Base-by-base conservation (phyloP, 1,284 basidiomycete genomes). In the Trichosporon faecale region DNA sequence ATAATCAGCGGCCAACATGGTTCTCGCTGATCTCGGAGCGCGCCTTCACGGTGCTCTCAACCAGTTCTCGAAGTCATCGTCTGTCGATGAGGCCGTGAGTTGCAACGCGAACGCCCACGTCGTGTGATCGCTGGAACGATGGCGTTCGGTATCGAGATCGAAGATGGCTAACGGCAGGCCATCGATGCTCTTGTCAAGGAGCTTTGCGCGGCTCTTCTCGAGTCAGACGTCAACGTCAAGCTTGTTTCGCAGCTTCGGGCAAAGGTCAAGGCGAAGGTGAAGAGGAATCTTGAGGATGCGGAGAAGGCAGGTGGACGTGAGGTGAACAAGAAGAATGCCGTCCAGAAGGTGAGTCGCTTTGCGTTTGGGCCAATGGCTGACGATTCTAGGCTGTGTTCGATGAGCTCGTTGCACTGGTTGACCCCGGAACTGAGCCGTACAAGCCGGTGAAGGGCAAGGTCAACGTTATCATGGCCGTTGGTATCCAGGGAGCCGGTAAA, bases 191-290 rank as follows among this genome's bases (percentile, higher is more conserved):
- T 94, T 14, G 89, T 99, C 75, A 99, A 98, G 85, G 93, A 96
- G 84, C 93, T 99, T 74, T 95, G 93, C 73, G 88, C 93, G 29
- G 97, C 96, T 2, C 86, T 99, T 64, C 88, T 99, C 66, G 95
- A 98, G 84, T 91, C 95, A 31, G 97, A 99, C 84, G 96, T 99
- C 72, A 99, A 99, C 80, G 96, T 99, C 77, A 96, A 95, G 82
- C 89, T 99, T 25, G 97, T 98, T 29, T 88, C 93, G 9, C 89
- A 90, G 68, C 84, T 98, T 69, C 88, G 95, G 74, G 89, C 91
- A 74, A 94, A 94, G 80, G 94, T 98, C 81, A 96, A 93, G 85
- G 86, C 88, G 23, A 95, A 92, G 79, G 92, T 94, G 68, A 84
- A 82, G 80, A 80, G 80, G 74, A 80, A 71, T 55, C 70, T 84